These are phyloP conservation scores for Alloteropsis semialata DNA, from an alignment of 176 grass and related monocot species.

Conservation along the genomic window DNA sequence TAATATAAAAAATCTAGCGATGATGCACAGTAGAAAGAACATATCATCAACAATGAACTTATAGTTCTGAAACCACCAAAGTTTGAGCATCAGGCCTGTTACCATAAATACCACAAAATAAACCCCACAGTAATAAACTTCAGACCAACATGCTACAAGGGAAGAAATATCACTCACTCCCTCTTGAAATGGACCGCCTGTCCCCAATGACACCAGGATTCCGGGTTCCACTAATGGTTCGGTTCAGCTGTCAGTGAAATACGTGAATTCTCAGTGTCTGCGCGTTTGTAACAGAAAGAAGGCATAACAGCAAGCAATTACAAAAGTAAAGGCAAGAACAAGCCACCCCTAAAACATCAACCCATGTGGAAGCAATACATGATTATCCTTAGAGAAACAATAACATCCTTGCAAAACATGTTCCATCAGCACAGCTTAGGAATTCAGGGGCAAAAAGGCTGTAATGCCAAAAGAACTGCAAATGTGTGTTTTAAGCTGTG, in stretches of 20 bases:
- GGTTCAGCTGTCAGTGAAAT: conserved; percentile 69
- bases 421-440: background rate
- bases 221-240: conserved; percentile 64
- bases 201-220: conserved; percentile 96
- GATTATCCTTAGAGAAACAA: conserved; percentile 8
- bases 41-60: background rate
- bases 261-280: conserved; percentile 14
- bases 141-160: background rate
- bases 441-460: background rate
- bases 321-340: conserved; percentile 10
- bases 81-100: background rate
- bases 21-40: conserved; percentile 12
- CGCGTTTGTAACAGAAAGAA: conserved; percentile 8
- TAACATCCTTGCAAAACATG: background rate
- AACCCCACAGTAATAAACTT: background rate
- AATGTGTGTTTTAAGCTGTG: background rate
- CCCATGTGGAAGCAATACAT: background rate
- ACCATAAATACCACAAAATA: background rate
- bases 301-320: conserved; percentile 10
- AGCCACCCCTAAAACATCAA: conserved; percentile 16
- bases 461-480: background rate
- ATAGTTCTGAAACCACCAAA: background rate
- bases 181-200: conserved; percentile 87
- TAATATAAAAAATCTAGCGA: background rate
- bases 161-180: conserved; percentile 69